Evolutionary conservation across 345 rosid species (phyloP), one percentile per base, ranked within the genome.

Genomic region (Eutrema japonicum): DNA sequence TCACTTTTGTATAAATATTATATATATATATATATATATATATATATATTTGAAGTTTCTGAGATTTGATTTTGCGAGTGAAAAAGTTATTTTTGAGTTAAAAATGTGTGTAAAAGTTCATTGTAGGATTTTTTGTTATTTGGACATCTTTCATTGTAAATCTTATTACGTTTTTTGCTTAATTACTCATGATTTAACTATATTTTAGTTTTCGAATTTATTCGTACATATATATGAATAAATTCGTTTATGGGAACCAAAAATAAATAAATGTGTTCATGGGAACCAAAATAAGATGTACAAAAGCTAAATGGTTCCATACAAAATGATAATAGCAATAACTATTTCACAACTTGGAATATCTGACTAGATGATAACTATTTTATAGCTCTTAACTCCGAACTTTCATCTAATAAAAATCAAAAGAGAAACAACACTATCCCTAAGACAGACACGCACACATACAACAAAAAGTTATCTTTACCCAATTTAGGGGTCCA

Each of bases 401-500:
- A 40, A 5, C 27, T 52, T 40, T 40, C 13, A 14, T 41, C 14
- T 42, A n/a, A 62, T 9, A 9, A 38, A 40, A 66, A 1, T 7
- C 11, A 2, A 1, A 55, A 42, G 10, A 33, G 11, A 38, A 45
- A 35, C 30, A 60, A 53, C 63, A 60, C 3, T 68, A 61, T 59
- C 48, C 68, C 10, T 26, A 33, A 75, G 41, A 14, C 61, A 55
- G 12, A 33, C 60, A 32, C 1, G 33, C 3, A 51, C 7, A 51
- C 9, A 16, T 32, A 32, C 35, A 32, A 4, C 10, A 47, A 0
- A 7, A 16, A 58, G 33, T 5, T 53, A 68, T 75, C 8, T 68
- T 51, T 35, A 45, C 58, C 45, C 27, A 16, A 16, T 68, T n/a
- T 55, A 11, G 48, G 72, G 43, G 47, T 60, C 38, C 66, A 41